These are phyloP conservation scores for Atalantia buxifolia DNA, from an alignment of 345 rosid species.

Conservation along the genomic window DNA sequence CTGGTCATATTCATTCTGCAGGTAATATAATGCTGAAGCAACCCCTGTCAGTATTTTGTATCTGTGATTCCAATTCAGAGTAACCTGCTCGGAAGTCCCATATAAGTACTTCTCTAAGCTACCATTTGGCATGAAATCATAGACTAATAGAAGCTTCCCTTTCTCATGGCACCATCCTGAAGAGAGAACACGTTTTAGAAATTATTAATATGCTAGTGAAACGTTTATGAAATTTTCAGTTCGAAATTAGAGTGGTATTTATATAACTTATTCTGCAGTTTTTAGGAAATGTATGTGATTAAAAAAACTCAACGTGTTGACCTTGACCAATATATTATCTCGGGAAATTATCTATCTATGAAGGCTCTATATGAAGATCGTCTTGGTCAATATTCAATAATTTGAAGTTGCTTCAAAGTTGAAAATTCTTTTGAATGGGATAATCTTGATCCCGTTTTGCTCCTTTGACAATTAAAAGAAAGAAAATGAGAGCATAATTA, in stretches of 20 bases:
- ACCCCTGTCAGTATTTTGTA: constrained; percentile 33
- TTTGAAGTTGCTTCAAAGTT: too few species aligned
- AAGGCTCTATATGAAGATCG: background rate
- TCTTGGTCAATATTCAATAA: background rate
- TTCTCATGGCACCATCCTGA: constrained; percentile 48
- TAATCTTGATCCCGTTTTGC: too few species aligned
- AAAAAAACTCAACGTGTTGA: background rate
- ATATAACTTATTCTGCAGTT: background rate
- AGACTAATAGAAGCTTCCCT: constrained; percentile 40
- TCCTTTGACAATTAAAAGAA: background rate
- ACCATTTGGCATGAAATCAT: constrained; percentile 54
- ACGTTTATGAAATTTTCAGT: background rate
- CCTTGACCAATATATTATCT: background rate
- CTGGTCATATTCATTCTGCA: constrained; percentile 39
- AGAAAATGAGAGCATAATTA: background rate
- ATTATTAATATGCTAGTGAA: background rate
- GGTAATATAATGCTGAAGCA: constrained; percentile 42
- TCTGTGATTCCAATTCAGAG: constrained; percentile 29
- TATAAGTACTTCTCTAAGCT: constrained; percentile 42
- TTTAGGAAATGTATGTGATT: background rate
- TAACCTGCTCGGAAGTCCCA: background rate
- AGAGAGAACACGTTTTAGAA: background rate
- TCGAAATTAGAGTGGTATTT: background rate
- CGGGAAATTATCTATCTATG: background rate
- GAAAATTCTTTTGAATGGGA: too few species aligned